Evolutionary conservation across 345 rosid genomes (phyloP).

Genomic region (Cardiospermum halicacabum): DNA sequence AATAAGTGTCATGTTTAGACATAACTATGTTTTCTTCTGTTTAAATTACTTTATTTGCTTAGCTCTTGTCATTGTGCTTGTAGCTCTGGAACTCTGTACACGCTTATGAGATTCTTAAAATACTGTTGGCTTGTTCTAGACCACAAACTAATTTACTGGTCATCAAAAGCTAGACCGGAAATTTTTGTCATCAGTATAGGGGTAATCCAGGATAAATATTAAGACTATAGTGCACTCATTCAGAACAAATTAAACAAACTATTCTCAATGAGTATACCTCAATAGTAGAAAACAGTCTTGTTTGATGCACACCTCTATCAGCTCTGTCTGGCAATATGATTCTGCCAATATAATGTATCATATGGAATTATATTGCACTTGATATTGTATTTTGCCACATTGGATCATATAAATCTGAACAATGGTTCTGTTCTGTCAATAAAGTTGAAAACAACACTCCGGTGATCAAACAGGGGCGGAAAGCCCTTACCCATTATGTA

Average conservation of each 20-base stretch:
- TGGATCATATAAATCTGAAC: neutral
- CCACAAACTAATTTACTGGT: neutral
- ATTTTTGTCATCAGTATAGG: neutral
- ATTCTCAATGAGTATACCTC: neutral
- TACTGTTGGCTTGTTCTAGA: neutral
- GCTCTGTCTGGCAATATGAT: too few species aligned
- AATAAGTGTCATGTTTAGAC: neutral
- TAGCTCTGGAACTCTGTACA: neutral
- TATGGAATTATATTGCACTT: too few species aligned
- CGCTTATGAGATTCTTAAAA: neutral
- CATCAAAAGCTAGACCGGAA: constrained; percentile 1
- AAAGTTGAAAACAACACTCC: neutral
- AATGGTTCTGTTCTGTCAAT: neutral
- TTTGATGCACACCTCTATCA: too few species aligned
- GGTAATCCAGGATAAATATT: neutral
- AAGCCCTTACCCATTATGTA: neutral
- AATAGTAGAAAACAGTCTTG: too few species aligned
- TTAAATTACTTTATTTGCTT: neutral
- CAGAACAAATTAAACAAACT: neutral
- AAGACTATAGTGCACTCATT: neutral
- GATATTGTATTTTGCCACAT: too few species aligned
- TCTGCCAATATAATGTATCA: too few species aligned
- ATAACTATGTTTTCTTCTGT: neutral
- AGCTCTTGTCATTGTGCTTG: neutral
- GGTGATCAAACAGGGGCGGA: neutral